Conservation (phyloP, 768 basidiomycete species). For the Boletus tylopilopsis region DNA sequence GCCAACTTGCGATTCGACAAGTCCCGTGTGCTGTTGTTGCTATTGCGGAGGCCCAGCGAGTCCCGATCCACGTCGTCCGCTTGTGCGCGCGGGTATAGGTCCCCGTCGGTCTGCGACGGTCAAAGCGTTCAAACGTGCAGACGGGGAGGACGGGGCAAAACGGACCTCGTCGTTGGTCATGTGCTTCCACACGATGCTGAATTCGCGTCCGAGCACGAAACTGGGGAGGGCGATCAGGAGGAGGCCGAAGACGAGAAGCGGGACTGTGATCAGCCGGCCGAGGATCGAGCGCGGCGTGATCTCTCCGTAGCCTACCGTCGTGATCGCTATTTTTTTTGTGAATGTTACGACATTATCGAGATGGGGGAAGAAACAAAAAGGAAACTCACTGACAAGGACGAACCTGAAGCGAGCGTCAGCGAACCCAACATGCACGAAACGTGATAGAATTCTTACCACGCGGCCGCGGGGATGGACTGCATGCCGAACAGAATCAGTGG, state of each 20-base stretch:
- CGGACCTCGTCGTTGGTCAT: slow-evolving; percentile 57
- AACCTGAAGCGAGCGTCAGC: slow-evolving; percentile 41
- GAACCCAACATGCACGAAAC: neutral
- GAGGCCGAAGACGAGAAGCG: slow-evolving; percentile 82
- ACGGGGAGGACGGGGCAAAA: neutral
- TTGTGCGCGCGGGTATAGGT: neutral
- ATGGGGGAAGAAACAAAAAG: slow-evolving; percentile 19
- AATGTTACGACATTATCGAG: neutral
- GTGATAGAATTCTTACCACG: slow-evolving; percentile 51
- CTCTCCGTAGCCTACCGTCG: slow-evolving; percentile 90
- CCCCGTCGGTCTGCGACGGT: slow-evolving; percentile 1
- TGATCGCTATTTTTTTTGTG: slow-evolving; percentile 56
- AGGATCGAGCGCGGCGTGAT: slow-evolving; percentile 85
- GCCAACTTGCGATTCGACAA: too few species aligned
- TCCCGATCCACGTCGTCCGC: too few species aligned
- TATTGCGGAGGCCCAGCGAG: too few species aligned
- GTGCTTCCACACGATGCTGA: slow-evolving; percentile 84
- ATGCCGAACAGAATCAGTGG: too few species aligned
- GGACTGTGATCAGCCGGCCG: slow-evolving; percentile 82
- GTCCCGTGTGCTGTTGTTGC: too few species aligned
- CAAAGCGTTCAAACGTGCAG: neutral
- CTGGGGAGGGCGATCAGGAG: slow-evolving; percentile 87
- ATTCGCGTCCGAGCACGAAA: slow-evolving; percentile 90
- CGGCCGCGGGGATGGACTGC: slow-evolving; percentile 73
- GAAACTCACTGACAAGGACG: slow-evolving; percentile 75